These are phyloP conservation scores for Halenospora varia DNA, from an alignment of 495 filamentous ascomycete genomes.

Conservation along the genomic window DNA sequence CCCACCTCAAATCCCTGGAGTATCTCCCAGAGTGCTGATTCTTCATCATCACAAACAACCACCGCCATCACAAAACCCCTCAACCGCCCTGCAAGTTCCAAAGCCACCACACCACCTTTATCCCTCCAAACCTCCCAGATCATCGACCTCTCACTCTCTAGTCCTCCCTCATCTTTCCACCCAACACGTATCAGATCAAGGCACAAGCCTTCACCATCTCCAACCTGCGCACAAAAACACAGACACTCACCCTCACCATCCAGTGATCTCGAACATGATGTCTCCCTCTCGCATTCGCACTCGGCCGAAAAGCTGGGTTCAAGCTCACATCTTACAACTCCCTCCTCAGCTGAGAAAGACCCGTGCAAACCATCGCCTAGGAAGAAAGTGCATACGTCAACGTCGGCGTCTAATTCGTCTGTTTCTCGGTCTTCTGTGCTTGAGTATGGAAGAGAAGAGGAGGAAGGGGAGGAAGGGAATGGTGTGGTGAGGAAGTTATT, in stretches of 20 bases:
- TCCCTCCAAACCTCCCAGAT: not conserved
- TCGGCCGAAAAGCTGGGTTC: not conserved
- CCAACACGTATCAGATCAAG: not conserved
- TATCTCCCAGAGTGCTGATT: not conserved
- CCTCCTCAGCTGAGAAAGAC: not conserved
- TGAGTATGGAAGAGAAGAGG: too few relatives aligned
- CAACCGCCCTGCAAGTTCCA: not conserved
- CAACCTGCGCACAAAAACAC: conserved; percentile 8
- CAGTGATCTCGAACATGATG: not conserved
- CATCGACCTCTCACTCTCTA: not conserved
- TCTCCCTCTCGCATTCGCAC: not conserved
- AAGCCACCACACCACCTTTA: not conserved
- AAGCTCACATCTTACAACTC: not conserved
- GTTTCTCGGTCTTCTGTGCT: too few relatives aligned
- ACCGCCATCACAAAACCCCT: conserved; percentile 2
- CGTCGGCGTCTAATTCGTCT: not conserved
- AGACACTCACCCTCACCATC: not conserved
- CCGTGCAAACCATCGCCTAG: not conserved
- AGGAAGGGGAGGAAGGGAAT: too few relatives aligned
- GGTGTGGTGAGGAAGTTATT: too few relatives aligned
- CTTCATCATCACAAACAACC: not conserved
- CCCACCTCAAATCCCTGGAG: conserved; percentile 22
- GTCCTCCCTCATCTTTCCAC: not conserved
- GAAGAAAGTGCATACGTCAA: not conserved
- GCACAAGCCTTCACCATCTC: not conserved